These are phyloP conservation scores for Globisporangium viniferum DNA, from an alignment of 352 stramenopile genomes.

Conservation along the genomic window DNA sequence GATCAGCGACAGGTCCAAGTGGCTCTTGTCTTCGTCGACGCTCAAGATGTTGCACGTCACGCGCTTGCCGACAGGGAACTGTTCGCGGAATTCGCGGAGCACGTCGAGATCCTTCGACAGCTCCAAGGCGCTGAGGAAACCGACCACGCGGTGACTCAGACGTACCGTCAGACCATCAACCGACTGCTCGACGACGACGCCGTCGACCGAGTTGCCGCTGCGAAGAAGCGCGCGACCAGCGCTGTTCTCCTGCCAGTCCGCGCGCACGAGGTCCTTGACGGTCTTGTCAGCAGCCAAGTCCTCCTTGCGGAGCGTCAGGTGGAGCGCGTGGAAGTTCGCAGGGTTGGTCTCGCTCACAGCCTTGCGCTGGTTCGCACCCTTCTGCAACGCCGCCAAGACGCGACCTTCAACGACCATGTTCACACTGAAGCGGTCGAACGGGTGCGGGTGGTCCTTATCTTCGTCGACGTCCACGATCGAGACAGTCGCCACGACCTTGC, in stretches of 20 bases:
- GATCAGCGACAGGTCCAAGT: constrained; percentile 70
- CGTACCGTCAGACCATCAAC: constrained; percentile 53
- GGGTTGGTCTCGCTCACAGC: constrained; percentile 74
- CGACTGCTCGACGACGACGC: constrained; percentile 70
- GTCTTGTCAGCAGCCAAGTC: constrained; percentile 42
- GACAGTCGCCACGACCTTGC: constrained; percentile 73
- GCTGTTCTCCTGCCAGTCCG: constrained; percentile 76
- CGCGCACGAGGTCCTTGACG: constrained; percentile 48
- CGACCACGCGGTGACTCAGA: constrained; percentile 72
- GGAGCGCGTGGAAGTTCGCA: constrained; percentile 65
- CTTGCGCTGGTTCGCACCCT: constrained; percentile 86
- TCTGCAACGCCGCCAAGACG: constrained; percentile 61
- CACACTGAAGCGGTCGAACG: constrained; percentile 78
- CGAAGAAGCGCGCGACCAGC: constrained; percentile 64
- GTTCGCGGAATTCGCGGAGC: constrained; percentile 55
- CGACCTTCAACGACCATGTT: constrained; percentile 69
- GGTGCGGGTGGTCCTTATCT: constrained; percentile 48
- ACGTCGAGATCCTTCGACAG: constrained; percentile 58
- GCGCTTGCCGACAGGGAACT: constrained; percentile 78
- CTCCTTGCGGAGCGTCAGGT: constrained; percentile 60
- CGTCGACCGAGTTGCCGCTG: constrained; percentile 50
- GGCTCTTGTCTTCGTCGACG: constrained; percentile 71
- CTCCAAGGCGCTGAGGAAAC: constrained; percentile 59
- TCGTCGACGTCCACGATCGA: constrained; percentile 84
- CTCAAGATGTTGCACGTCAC: constrained; percentile 62